Percentiles rank a stretch among this genome's conserved stretches.
These are phyloP conservation scores for Fusarium nematophilum DNA, from an alignment of 2,329 filamentous ascomycete genomes.

Conservation along the genomic window DNA sequence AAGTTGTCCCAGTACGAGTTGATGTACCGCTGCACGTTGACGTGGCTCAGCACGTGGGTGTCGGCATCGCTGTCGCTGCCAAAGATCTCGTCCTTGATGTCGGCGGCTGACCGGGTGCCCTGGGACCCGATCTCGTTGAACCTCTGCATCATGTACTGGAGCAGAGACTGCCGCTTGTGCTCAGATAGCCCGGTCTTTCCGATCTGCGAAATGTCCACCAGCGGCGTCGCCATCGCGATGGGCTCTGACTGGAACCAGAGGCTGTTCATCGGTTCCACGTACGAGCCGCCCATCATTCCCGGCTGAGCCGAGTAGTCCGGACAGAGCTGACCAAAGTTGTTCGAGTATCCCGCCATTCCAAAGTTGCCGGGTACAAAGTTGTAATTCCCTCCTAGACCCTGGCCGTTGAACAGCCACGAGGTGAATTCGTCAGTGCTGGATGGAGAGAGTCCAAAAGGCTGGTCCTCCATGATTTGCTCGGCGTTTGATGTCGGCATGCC, in stretches of 20 bases:
- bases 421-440: slow-evolving; percentile 45
- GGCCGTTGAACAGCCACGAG: slow-evolving; percentile 43
- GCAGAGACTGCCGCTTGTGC: slow-evolving; percentile 42
- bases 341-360: slow-evolving; percentile 41
- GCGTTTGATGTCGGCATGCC: slow-evolving; percentile 30
- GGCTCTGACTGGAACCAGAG: slow-evolving; percentile 45
- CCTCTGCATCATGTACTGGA: slow-evolving; percentile 45
- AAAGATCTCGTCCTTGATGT: slow-evolving; percentile 45
- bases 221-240: slow-evolving; percentile 36
- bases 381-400: slow-evolving; percentile 38
- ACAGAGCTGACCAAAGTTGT: slow-evolving; percentile 44
- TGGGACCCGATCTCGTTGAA: slow-evolving; percentile 45
- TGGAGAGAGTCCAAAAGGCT: slow-evolving; percentile 42
- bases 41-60: slow-evolving; percentile 39
- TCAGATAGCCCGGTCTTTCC: slow-evolving; percentile 42
- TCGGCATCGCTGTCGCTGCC: slow-evolving; percentile 43
- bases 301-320: slow-evolving; percentile 41
- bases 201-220: slow-evolving; percentile 39
- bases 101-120: slow-evolving; percentile 42
- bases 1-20: slow-evolving; percentile 45
- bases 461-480: slow-evolving; percentile 41
- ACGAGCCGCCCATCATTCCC: slow-evolving; percentile 39
- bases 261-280: slow-evolving; percentile 43
- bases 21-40: slow-evolving; percentile 42
- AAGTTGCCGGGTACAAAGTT: slow-evolving; percentile 38